phyloP scores from a whole-genome alignment of 768 basidiomycete genomes.

The Lentinula boryana region DNA sequence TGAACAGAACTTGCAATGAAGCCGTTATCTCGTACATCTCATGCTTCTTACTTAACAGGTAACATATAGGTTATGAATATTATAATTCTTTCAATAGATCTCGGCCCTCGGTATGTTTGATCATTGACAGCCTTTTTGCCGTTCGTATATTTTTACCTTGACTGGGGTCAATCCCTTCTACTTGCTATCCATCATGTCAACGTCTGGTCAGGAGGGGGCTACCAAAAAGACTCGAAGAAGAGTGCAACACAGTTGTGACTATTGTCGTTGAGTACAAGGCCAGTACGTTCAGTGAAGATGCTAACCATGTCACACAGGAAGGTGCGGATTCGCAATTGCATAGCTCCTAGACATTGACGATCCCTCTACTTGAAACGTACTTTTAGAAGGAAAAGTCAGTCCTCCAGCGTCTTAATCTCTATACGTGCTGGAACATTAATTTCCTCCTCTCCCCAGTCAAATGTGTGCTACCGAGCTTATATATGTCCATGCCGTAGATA shows the following conservation, averaged over 20 bases:
- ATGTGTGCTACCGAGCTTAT: background rate
- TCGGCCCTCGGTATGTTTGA: background rate
- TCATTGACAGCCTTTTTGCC: background rate
- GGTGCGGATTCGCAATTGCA: background rate
- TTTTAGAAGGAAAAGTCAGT: conserved; percentile 30
- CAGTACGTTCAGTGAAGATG: no score
- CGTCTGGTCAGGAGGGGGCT: background rate
- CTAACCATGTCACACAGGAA: background rate
- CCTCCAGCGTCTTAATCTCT: background rate
- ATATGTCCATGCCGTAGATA: background rate
- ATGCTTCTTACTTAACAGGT: no score
- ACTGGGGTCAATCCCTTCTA: background rate
- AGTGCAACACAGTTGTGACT: conserved; percentile 39
- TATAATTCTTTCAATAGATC: background rate
- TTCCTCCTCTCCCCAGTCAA: background rate
- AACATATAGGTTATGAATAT: no score
- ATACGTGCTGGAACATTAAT: background rate
- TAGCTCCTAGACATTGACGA: no score
- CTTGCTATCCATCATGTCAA: background rate
- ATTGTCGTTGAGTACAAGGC: conserved; percentile 24
- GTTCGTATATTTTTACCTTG: background rate
- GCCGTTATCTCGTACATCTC: no score
- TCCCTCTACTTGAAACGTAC: background rate
- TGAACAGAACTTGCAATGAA: no score
- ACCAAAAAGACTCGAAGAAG: conserved; percentile 11